Base-by-base conservation (phyloP, 2,329 filamentous ascomycete genomes). In the Stylonectria norvegica region DNA sequence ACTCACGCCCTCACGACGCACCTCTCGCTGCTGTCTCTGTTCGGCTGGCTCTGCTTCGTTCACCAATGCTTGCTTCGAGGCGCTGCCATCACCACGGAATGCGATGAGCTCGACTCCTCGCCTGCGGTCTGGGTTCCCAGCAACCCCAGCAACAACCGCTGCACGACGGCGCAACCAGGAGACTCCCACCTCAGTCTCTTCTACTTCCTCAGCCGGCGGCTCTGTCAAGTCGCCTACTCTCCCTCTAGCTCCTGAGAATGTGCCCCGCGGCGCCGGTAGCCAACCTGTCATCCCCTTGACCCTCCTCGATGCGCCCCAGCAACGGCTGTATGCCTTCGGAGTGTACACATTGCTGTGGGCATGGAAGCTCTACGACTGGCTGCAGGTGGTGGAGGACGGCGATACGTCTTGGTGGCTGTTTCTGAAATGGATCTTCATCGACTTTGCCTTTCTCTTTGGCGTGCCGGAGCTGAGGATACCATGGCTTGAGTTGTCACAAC, bases 401-500 rank as follows among this genome's bases (percentile, higher is more conserved):
- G 79, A 86, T 43, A 84, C 89, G 57, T 95, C 90, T n/a, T 83
- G 93, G 47, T 86, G 82, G 77, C 76, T 91, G 34, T 96, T 96
- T 60, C 70, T 95, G 58, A 98, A 97, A 76, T 98, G 93, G 93
- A 78, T 87, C 48, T 74, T 82, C 42, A 79, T 98, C 48, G 93
- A 98, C 67, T 85, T 86, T 45, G 66, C 85, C 17, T 96, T 90
- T 63, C 73, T 97, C 48, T 95, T 94, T 62, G 86, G 86, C 6
- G 69, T 98, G 38, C 91, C 94, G 14, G 79, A 86, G 52, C 66
- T 98, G 55, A 81, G 87, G 62, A 95, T 98, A 75, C 93, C 93
- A 43, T 98, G 93, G 94, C 73, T 98, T 43, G 89, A 97, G 70
- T 88, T 91, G 71, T 88, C 87, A 30, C 86, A 87, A 57, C 76